Evolutionary conservation across 1,284 basidiomycete genomes (phyloP).

Genomic region (Heliocybe sulcata): DNA sequence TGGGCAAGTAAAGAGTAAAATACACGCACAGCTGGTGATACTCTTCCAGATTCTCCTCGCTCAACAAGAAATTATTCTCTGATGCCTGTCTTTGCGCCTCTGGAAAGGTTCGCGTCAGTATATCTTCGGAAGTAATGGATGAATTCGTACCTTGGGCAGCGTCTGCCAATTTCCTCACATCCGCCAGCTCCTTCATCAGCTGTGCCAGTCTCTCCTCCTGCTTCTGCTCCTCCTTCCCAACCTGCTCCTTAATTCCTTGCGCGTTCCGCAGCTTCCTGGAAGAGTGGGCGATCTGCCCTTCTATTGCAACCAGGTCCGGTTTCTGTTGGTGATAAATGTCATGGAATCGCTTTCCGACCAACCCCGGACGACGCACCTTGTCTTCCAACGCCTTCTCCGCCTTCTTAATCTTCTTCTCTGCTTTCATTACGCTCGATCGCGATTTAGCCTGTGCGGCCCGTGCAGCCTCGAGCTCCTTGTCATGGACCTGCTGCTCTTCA

Average conservation of each 20-base stretch:
- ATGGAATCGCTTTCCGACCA: too few relatives aligned
- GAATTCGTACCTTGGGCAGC: slow-evolving; percentile 61
- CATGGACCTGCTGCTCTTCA: slow-evolving; percentile 61
- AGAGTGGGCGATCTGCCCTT: slow-evolving; percentile 86
- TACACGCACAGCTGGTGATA: slow-evolving; percentile 35
- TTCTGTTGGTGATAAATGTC: too few relatives aligned
- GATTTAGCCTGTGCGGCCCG: slow-evolving; percentile 78
- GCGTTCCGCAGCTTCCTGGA: slow-evolving; percentile 74
- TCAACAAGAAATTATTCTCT: slow-evolving; percentile 71
- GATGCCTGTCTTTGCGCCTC: slow-evolving; percentile 75
- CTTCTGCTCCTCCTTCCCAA: slow-evolving; percentile 62
- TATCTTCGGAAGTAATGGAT: not conserved
- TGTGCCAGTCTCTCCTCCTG: slow-evolving; percentile 54
- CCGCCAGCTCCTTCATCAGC: slow-evolving; percentile 59
- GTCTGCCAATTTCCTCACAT: slow-evolving; percentile 65
- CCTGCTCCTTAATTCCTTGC: slow-evolving; percentile 52
- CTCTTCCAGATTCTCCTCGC: slow-evolving; percentile 79
- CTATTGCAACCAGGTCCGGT: slow-evolving; percentile 75
- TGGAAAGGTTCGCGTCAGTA: slow-evolving; percentile 20
- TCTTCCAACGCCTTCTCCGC: slow-evolving; percentile 80
- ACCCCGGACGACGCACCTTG: slow-evolving; percentile 49
- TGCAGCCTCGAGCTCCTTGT: slow-evolving; percentile 67
- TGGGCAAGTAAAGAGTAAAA: not conserved
- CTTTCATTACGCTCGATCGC: slow-evolving; percentile 64
- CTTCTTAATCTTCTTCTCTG: slow-evolving; percentile 75